These are phyloP conservation scores for Psophocarpus tetragonolobus DNA, from an alignment of 306 rosid genomes.

Conservation along the genomic window DNA sequence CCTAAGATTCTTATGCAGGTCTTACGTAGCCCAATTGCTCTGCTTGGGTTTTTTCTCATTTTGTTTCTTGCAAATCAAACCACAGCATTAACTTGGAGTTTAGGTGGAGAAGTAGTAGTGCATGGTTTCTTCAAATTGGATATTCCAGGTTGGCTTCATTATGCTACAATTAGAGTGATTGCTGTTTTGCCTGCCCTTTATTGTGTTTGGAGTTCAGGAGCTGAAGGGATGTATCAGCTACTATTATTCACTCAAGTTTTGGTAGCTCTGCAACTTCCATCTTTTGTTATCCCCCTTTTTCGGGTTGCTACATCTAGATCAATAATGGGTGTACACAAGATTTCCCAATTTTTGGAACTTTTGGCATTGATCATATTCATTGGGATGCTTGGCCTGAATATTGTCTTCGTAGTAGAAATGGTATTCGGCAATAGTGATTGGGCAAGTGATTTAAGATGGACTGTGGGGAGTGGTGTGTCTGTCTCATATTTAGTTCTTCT, in stretches of 20 bases:
- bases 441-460: constrained; percentile 77
- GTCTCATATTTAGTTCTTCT: constrained; percentile 60
- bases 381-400: constrained; percentile 83
- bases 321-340: constrained; percentile 81
- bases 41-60: constrained; percentile 60
- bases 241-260: constrained; percentile 83
- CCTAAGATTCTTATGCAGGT: constrained; percentile 50
- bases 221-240: constrained; percentile 91
- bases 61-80: constrained; percentile 80
- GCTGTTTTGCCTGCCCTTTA: constrained; percentile 84
- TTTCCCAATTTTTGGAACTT: constrained; percentile 76
- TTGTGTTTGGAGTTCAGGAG: constrained; percentile 89
- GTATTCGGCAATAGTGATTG: constrained; percentile 88
- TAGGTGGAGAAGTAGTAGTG: constrained; percentile 76
- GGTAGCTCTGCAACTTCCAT: constrained; percentile 85
- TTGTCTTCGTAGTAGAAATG: constrained; percentile 82
- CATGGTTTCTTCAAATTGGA: constrained; percentile 75
- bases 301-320: constrained; percentile 80
- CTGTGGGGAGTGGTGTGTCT: constrained; percentile 59
- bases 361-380: constrained; percentile 59
- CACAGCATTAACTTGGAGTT: constrained; percentile 71
- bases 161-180: constrained; percentile 80
- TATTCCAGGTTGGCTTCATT: constrained; percentile 97
- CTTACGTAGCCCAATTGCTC: constrained; percentile 63
- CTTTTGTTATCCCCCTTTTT: constrained; percentile 90